These are phyloP conservation scores for Ilyonectria sp. DNA, from an alignment of 2,329 filamentous ascomycete genomes.

Conservation along the genomic window DNA sequence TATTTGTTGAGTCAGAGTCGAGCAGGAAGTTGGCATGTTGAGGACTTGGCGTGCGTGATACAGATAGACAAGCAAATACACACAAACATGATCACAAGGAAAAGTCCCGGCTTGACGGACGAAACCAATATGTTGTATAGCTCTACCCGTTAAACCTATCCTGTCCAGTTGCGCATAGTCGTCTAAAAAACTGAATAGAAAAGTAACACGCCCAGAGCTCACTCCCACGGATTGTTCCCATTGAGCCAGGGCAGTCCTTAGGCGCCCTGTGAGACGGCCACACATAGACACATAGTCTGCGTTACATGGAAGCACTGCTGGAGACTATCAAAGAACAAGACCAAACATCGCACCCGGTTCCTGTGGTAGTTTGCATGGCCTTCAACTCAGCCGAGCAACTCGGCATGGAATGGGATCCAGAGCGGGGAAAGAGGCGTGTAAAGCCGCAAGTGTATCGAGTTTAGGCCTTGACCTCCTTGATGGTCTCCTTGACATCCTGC, in stretches of 20 bases:
- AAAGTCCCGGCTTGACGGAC: neutral
- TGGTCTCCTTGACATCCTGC: conserved; percentile 41
- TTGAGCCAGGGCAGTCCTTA: neutral
- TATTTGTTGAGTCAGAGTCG: neutral
- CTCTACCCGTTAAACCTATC: neutral
- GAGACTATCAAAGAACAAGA: neutral
- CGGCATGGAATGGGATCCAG: neutral
- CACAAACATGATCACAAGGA: neutral
- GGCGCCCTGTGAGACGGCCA: neutral
- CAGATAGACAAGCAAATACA: neutral
- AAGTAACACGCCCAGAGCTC: neutral
- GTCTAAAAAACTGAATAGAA: neutral
- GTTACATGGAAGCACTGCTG: neutral
- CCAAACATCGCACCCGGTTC: neutral
- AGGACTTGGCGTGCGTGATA: conserved; percentile 2
- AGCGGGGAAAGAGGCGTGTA: neutral
- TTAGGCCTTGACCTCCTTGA: conserved; percentile 41
- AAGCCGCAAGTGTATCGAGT: neutral
- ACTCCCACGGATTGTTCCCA: neutral
- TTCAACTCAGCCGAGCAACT: neutral
- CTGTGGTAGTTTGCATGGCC: neutral
- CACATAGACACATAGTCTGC: neutral
- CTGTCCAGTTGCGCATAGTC: neutral
- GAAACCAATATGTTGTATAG: conserved; percentile 9
- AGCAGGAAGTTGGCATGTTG: conserved; percentile 13